These are phyloP conservation scores for Trichoderma simmonsii DNA, from an alignment of 2,329 filamentous ascomycete species.

Conservation along the genomic window DNA sequence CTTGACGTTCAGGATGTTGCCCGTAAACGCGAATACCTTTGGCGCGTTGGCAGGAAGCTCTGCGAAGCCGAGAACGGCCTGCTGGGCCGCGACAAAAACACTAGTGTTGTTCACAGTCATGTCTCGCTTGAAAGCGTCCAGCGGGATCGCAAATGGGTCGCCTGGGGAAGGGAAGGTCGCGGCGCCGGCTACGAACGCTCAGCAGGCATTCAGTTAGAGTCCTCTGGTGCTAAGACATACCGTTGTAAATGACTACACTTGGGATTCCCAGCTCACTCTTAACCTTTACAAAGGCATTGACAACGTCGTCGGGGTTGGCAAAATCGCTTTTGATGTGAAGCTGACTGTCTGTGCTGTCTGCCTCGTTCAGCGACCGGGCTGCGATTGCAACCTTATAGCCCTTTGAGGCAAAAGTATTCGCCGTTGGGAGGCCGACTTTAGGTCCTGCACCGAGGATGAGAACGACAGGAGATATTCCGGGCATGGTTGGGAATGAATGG, in stretches of 20 bases:
- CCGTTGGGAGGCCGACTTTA: not conserved
- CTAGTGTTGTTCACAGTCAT: constrained; percentile 4
- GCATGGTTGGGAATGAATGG: not conserved
- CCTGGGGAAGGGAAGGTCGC: not conserved
- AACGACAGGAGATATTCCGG: not conserved
- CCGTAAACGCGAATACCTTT: constrained; percentile 4
- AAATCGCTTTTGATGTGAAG: constrained; percentile 10
- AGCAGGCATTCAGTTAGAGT: not conserved
- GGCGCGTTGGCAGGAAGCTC: not conserved
- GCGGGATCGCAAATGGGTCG: constrained; percentile 5
- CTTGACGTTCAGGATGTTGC: constrained; percentile 10
- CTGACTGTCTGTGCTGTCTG: constrained; percentile 1
- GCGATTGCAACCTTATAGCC: constrained; percentile 10
- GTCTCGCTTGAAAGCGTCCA: not conserved
- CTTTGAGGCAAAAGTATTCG: not conserved
- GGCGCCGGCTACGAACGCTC: not conserved
- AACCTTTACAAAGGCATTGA: not conserved
- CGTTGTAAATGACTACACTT: constrained; percentile 7
- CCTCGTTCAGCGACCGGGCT: constrained; percentile 5
- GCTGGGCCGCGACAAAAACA: constrained; percentile 2
- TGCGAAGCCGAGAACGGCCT: not conserved
- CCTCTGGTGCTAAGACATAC: not conserved
- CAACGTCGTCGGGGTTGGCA: not conserved
- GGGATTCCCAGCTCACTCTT: not conserved
- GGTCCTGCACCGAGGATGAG: constrained; percentile 4